phyloP scores from a whole-genome alignment of 2,329 filamentous ascomycete species.

The Diaporthe sp. region DNA sequence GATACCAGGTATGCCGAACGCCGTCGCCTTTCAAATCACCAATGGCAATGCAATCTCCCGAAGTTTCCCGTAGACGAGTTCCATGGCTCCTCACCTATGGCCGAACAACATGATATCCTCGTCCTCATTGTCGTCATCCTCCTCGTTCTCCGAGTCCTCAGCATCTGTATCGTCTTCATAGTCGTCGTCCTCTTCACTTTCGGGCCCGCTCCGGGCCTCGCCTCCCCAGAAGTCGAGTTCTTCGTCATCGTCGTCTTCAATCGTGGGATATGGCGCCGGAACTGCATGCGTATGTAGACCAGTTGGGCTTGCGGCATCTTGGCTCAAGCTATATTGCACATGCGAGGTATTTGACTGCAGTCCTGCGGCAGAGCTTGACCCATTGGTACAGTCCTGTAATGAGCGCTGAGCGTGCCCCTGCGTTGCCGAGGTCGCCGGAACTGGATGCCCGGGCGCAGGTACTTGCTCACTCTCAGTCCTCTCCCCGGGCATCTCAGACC shows the following conservation, averaged over 20 bases:
- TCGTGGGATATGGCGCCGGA: slow-evolving; percentile 12
- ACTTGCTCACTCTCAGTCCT: not conserved
- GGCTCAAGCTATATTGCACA: not conserved
- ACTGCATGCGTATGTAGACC: slow-evolving; percentile 16
- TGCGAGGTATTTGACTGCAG: not conserved
- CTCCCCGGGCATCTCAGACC: slow-evolving; percentile 37
- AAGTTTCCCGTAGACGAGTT: not conserved
- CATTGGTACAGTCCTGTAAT: not conserved
- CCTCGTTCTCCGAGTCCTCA: slow-evolving; percentile 62
- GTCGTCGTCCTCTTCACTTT: slow-evolving; percentile 63
- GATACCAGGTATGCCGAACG: slow-evolving; percentile 30
- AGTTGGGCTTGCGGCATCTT: not conserved
- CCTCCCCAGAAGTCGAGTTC: slow-evolving; percentile 65
- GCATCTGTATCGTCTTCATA: slow-evolving; percentile 56
- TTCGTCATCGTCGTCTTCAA: slow-evolving; percentile 59
- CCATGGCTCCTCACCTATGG: slow-evolving; percentile 52
- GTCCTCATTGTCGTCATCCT: slow-evolving; percentile 61
- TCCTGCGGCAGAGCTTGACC: not conserved
- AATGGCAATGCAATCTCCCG: slow-evolving; percentile 28
- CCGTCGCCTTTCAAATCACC: slow-evolving; percentile 35
- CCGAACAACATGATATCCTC: slow-evolving; percentile 66
- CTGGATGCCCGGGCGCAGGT: not conserved
- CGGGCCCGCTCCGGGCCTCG: slow-evolving; percentile 40
- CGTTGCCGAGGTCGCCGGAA: not conserved
- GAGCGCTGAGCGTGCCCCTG: not conserved